Base-by-base conservation (phyloP, 2,329 filamentous ascomycete species). In the Penicillium olsonii region DNA sequence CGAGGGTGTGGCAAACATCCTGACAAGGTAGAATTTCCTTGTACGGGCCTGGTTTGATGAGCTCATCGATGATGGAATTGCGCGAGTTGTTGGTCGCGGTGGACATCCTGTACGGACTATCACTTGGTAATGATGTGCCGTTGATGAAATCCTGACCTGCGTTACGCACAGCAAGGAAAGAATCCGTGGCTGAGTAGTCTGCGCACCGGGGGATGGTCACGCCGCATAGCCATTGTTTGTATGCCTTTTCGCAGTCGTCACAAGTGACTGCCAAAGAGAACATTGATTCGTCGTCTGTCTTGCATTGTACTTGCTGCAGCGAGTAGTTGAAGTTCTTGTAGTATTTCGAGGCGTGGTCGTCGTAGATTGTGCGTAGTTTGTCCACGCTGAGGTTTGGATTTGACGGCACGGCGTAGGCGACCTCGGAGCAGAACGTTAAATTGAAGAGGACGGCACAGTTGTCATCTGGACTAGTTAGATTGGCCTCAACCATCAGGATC, bases 191-290 rank as follows among this genome's bases (percentile, higher is more conserved):
- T 42, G 79, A 82, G 62, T 88, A 94, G 72, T 96, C 92, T 64
- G 90, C 87, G 75, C 94, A 99, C 24, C 92, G 88, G 1, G 94
- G 94, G 54, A 99, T 94, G 14, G 85, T 87, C 22, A 97, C 91
- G 19, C 90, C 88, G 75, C 94, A 99, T 17, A 99, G 84, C 94
- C 94, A 99, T 64, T 85, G 79, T 69, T 95, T 96, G 79, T 99
- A 99, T 8, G 90, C 90, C 1, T 68, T 64, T 14, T 78, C 82
- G 71, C 94, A 99, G 69, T 95, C 82, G 37, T 76, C 70, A 75
- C 94, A 99, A 59, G 72, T 82, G 35, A 85, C 83, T 2, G 84
- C 87, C 12, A 97, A 83, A 1, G 91, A 96, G 73, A 95, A 99
- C 56, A 83, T 82, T 12, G 88, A 84, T 27, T 86, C 85, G 2